These are phyloP conservation scores for Corchorus capsularis DNA, from an alignment of 345 rosid genomes.

Conservation along the genomic window DNA sequence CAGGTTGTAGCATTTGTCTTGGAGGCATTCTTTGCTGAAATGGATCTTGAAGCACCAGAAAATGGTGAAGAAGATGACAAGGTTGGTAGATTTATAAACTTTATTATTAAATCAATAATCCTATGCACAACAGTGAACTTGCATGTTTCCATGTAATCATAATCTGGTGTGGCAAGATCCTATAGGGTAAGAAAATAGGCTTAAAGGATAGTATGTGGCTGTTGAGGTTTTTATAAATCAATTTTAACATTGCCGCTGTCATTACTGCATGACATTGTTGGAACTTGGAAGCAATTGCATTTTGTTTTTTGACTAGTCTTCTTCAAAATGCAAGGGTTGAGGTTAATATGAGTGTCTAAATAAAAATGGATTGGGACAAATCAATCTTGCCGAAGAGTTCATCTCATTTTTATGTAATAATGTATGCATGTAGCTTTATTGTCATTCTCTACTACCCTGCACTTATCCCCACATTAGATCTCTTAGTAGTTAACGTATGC, in stretches of 20 bases:
- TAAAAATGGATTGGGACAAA: background rate
- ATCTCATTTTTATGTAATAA: background rate
- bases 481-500: background rate
- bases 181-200: too few relatives aligned
- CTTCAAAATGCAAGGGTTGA: background rate
- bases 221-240: background rate
- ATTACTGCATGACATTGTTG: background rate
- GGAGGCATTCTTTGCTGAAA: conserved; percentile 96
- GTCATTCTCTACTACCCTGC: background rate
- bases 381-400: background rate
- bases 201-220: background rate
- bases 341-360: background rate
- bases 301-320: background rate
- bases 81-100: conserved; percentile 44
- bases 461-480: background rate
- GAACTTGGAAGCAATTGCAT: background rate
- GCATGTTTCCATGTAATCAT: background rate
- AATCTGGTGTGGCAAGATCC: background rate
- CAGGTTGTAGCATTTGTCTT: conserved; percentile 96
- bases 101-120: background rate
- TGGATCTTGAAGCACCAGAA: conserved; percentile 81
- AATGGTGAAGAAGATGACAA: conserved; percentile 46
- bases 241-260: background rate
- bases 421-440: background rate
- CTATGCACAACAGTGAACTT: too few relatives aligned